phyloP scores from a whole-genome alignment of 345 rosid species.

The Durio zibethinus region DNA sequence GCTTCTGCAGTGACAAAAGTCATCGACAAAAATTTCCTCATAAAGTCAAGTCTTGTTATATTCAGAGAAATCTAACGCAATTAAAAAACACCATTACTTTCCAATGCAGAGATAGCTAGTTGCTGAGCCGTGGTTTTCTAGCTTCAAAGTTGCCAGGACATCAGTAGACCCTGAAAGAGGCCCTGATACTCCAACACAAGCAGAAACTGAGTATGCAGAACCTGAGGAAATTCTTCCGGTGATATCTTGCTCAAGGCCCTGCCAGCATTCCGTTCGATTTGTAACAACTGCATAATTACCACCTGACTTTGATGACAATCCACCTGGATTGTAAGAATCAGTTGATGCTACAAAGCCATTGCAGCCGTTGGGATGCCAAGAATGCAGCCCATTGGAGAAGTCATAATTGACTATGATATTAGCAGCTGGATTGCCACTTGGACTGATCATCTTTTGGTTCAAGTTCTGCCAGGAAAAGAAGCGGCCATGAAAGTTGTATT shows the following conservation, averaged over 20 bases:
- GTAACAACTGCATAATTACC: slow-evolving; percentile 67
- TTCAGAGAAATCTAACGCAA: not conserved
- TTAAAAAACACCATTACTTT: slow-evolving; percentile 54
- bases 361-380: slow-evolving; percentile 80
- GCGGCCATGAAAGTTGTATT: not conserved
- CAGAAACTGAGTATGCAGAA: slow-evolving; percentile 57
- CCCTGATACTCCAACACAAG: slow-evolving; percentile 70
- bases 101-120: slow-evolving; percentile 56
- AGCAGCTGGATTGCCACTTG: slow-evolving; percentile 15
- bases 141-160: slow-evolving; percentile 77
- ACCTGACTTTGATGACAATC: slow-evolving; percentile 28
- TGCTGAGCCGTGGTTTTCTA: slow-evolving; percentile 48
- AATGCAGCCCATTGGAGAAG: slow-evolving; percentile 64
- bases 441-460: slow-evolving; percentile 28
- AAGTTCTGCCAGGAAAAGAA: slow-evolving; percentile 30
- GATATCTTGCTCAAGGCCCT: slow-evolving; percentile 91
- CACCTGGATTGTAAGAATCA: slow-evolving; percentile 31
- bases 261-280: slow-evolving; percentile 85
- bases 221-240: slow-evolving; percentile 58
- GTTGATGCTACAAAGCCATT: slow-evolving; percentile 56
- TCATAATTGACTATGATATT: slow-evolving; percentile 67
- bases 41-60: not conserved
- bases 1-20: slow-evolving; percentile 42
- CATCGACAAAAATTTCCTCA: not conserved
- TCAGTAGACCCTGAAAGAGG: slow-evolving; percentile 49